phyloP scores from a whole-genome alignment of 805 yeast species.

The Suhomyces sp. region DNA sequence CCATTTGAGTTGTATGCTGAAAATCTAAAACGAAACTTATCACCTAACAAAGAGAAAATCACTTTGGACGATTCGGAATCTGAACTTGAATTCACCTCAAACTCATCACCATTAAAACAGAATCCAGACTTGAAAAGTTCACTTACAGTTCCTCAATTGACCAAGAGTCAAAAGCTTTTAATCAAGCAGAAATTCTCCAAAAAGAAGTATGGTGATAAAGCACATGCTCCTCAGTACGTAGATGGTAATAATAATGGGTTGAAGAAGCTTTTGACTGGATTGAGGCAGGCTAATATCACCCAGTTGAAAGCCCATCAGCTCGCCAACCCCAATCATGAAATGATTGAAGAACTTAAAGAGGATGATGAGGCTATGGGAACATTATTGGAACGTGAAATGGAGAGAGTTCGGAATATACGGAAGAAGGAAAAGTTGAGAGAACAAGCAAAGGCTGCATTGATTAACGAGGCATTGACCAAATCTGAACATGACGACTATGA shows the following conservation, averaged over 20 bases:
- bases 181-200: slow-evolving; percentile 32
- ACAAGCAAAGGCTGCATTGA: slow-evolving; percentile 33
- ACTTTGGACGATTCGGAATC: slow-evolving; percentile 30
- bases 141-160: slow-evolving; percentile 23
- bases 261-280: slow-evolving; percentile 29
- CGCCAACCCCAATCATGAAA: slow-evolving; percentile 24
- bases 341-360: slow-evolving; percentile 35
- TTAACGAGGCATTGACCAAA: slow-evolving; percentile 15
- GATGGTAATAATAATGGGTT: slow-evolving; percentile 7
- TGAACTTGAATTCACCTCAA: slow-evolving; percentile 13
- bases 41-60: slow-evolving; percentile 19
- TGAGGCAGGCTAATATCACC: slow-evolving; percentile 43
- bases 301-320: slow-evolving; percentile 34
- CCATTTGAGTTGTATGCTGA: slow-evolving; percentile 38
- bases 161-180: slow-evolving; percentile 31
- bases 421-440: slow-evolving; percentile 39
- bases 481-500: slow-evolving; percentile 17
- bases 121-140: neutral
- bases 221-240: slow-evolving; percentile 3
- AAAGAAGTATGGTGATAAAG: slow-evolving; percentile 16
- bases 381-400: slow-evolving; percentile 49
- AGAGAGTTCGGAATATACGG: slow-evolving; percentile 45
- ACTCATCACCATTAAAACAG: slow-evolving; percentile 11
- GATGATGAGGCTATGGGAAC: slow-evolving; percentile 45
- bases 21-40: slow-evolving; percentile 23